phyloP scores from a whole-genome alignment of 2,329 filamentous ascomycete genomes.

The Phialemonium atrogriseum region DNA sequence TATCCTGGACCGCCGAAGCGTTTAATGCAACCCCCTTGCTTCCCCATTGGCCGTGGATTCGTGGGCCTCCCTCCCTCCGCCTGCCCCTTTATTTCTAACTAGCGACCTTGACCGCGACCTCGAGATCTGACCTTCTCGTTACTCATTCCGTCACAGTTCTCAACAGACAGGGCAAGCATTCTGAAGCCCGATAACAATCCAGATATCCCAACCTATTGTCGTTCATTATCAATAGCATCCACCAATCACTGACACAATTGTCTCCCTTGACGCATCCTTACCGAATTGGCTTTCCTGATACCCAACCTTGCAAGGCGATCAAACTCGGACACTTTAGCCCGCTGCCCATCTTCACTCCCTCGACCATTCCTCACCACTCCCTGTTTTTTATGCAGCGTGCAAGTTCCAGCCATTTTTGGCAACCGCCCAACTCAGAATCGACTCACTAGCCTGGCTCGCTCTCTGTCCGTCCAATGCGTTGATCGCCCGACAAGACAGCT shows the following conservation, averaged over 20 bases:
- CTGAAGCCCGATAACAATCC: too few species aligned
- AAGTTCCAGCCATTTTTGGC: conserved; percentile 7
- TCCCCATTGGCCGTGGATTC: too few species aligned
- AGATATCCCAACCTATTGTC: not conserved
- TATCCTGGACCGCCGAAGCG: too few species aligned
- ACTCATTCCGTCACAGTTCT: conserved; percentile 1
- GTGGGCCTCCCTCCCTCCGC: too few species aligned
- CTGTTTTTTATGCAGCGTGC: not conserved
- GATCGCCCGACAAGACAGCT: conserved; percentile 2
- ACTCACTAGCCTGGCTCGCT: conserved; percentile 2
- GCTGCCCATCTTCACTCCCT: conserved; percentile 3
- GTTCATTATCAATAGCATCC: too few species aligned
- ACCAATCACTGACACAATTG: too few species aligned
- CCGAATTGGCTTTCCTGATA: conserved; percentile 11
- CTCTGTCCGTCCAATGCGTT: not conserved
- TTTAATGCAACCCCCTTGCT: too few species aligned
- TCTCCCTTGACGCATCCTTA: conserved; percentile 9
- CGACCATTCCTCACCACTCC: conserved; percentile 1
- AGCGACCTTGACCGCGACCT: too few species aligned
- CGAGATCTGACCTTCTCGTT: too few species aligned
- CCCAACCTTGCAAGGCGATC: conserved; percentile 14
- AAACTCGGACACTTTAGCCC: conserved; percentile 10
- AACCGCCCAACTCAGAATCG: too few species aligned
- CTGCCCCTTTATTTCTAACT: too few species aligned
- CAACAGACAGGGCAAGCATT: too few species aligned